Evolutionary conservation across 2,329 filamentous ascomycete species (phyloP).

Genomic region (Blumeria graminis): DNA sequence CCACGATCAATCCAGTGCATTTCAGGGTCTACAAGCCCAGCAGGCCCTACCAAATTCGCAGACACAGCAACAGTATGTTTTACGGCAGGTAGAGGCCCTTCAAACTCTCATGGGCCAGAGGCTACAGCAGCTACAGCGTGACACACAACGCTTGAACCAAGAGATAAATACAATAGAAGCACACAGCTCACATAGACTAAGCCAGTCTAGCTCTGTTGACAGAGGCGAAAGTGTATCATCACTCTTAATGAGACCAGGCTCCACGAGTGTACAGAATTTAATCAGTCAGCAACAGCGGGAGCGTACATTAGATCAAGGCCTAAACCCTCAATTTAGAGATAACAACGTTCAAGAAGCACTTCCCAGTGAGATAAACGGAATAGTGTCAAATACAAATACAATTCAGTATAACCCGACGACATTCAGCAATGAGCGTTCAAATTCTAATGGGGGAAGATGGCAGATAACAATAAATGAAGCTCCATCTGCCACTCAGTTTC

Average conservation of each 20-base stretch:
- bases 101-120: slow-evolving; percentile 17
- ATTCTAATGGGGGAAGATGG: slow-evolving; percentile 27
- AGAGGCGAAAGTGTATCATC: no score
- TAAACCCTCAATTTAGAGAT: slow-evolving; percentile 7
- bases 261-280: slow-evolving; percentile 7
- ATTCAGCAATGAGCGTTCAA: slow-evolving; percentile 24
- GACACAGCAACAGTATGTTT: slow-evolving; percentile 9
- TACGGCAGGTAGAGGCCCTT: slow-evolving; percentile 7
- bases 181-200: neutral
- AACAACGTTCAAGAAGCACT: slow-evolving; percentile 8
- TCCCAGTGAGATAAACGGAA: neutral
- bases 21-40: slow-evolving; percentile 7
- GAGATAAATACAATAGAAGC: slow-evolving; percentile 11
- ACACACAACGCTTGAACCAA: slow-evolving; percentile 20
- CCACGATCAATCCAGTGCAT: slow-evolving; percentile 3
- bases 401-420: slow-evolving; percentile 16
- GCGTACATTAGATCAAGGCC: slow-evolving; percentile 9
- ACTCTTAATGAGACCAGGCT: slow-evolving; percentile 1
- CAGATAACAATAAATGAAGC: slow-evolving; percentile 27
- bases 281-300: slow-evolving; percentile 12
- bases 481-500: slow-evolving; percentile 9
- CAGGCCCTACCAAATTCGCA: slow-evolving; percentile 11
- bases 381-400: slow-evolving; percentile 3
- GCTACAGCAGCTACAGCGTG: slow-evolving; percentile 23
- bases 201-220: slow-evolving; percentile 1